Evolutionary conservation across 192 early-diverging fungal genomes (phyloP).

Genomic region (Coemansia sp.): DNA sequence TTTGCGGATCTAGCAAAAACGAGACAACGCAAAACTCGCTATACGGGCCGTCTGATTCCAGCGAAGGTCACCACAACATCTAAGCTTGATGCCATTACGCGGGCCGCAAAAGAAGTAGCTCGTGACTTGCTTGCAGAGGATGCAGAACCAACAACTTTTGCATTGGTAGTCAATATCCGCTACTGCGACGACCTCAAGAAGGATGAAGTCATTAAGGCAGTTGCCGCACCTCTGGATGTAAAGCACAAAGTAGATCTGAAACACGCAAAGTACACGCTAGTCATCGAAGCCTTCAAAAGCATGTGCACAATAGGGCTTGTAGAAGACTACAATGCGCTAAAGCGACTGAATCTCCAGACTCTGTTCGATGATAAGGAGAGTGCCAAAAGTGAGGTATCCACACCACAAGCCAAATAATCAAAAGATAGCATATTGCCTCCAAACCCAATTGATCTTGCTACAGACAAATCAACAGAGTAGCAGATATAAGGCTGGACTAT

Average conservation of each 20-base stretch:
- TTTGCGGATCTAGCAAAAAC: conserved; percentile 48
- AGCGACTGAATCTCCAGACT: conserved; percentile 47
- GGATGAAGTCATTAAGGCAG: conserved; percentile 46
- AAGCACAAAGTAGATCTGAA: conserved; percentile 56
- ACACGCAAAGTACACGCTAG: conserved; percentile 48
- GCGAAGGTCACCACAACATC: conserved; percentile 43
- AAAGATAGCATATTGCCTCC: too few species aligned
- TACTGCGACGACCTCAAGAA: conserved; percentile 53
- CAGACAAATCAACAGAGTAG: not conserved
- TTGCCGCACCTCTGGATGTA: conserved; percentile 48
- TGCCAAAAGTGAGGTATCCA: not conserved
- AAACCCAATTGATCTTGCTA: not conserved
- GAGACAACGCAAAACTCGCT: conserved; percentile 46
- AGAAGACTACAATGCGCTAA: conserved; percentile 45
- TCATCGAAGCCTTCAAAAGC: conserved; percentile 55
- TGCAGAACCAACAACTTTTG: conserved; percentile 51
- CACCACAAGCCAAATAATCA: too few species aligned
- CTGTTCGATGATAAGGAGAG: conserved; percentile 39
- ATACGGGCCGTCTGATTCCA: conserved; percentile 45
- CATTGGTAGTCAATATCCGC: conserved; percentile 52
- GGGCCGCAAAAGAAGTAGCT: conserved; percentile 34
- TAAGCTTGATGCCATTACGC: conserved; percentile 50
- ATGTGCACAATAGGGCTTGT: conserved; percentile 50
- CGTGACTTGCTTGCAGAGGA: conserved; percentile 42
- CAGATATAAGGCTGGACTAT: too few species aligned